A percentile compares a stretch with the other conserved stretches of the same genome.
phyloP scores from a whole-genome alignment of 208 protist genomes.

The Acanthamoeba castellanii region DNA sequence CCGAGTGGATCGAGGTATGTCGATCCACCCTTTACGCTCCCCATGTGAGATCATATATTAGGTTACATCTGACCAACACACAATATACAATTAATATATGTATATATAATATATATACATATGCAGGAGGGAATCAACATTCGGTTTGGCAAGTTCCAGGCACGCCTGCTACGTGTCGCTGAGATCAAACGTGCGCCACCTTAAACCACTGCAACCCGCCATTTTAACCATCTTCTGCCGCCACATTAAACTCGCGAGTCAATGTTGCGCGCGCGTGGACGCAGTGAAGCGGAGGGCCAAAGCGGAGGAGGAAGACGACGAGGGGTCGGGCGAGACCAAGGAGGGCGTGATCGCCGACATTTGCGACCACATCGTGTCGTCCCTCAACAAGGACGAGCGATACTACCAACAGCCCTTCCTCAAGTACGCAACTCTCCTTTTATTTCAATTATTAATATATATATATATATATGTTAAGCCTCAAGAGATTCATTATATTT shows the following conservation, averaged over 20 bases:
- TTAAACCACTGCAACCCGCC: too few relatives aligned
- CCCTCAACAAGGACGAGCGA: conserved; percentile 54
- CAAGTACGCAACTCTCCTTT: background rate
- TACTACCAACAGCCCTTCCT: conserved; percentile 56
- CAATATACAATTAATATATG: background rate
- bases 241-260: background rate
- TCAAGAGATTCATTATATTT: background rate
- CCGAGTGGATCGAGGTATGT: conserved; percentile 26
- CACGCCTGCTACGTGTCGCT: background rate
- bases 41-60: too few relatives aligned
- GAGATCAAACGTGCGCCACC: background rate
- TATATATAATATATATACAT: background rate
- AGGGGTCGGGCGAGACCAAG: conserved; percentile 8
- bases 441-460: background rate
- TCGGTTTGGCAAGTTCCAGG: conserved; percentile 29
- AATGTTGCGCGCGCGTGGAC: background rate
- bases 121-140: conserved; percentile 25
- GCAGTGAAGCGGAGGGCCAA: background rate
- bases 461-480: too few relatives aligned
- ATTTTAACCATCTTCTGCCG: background rate
- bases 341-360: conserved; percentile 50
- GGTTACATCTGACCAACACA: background rate
- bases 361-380: conserved; percentile 55
- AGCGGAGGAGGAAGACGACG: background rate
- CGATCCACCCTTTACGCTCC: too few relatives aligned